These are phyloP conservation scores for Cicer pinnatifidum DNA, from an alignment of 306 rosid genomes.

Conservation along the genomic window DNA sequence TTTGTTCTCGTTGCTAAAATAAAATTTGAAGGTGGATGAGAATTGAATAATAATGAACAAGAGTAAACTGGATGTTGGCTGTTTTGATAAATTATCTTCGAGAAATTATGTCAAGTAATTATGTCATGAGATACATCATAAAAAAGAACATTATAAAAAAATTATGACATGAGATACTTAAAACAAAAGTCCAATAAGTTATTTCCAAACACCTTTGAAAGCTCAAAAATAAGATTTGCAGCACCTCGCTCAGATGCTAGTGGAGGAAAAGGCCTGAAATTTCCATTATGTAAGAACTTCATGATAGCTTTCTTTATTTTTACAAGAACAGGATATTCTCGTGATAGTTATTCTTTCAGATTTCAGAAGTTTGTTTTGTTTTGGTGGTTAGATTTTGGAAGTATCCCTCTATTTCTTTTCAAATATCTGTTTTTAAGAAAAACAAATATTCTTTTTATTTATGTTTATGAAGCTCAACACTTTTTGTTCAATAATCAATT, in stretches of 20 bases:
- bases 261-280: conserved; percentile 63
- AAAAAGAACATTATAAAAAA: neutral
- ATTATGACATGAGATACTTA: neutral
- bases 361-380: neutral
- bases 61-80: neutral
- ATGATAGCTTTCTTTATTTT: conserved; percentile 22
- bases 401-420: no score
- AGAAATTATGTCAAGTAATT: neutral
- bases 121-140: neutral
- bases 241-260: conserved; percentile 56
- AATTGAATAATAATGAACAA: no score
- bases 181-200: neutral
- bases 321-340: neutral
- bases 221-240: conserved; percentile 41
- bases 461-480: no score
- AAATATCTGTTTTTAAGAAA: no score
- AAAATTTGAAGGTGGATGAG: no score
- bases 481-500: no score
- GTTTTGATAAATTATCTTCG: neutral
- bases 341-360: conserved; percentile 43
- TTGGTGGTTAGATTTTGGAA: no score
- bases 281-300: conserved; percentile 52
- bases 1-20: no score
- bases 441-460: no score
- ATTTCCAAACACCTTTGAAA: neutral